These are phyloP conservation scores for Fusarium compactum DNA, from an alignment of 2,329 filamentous ascomycete genomes.

Conservation along the genomic window DNA sequence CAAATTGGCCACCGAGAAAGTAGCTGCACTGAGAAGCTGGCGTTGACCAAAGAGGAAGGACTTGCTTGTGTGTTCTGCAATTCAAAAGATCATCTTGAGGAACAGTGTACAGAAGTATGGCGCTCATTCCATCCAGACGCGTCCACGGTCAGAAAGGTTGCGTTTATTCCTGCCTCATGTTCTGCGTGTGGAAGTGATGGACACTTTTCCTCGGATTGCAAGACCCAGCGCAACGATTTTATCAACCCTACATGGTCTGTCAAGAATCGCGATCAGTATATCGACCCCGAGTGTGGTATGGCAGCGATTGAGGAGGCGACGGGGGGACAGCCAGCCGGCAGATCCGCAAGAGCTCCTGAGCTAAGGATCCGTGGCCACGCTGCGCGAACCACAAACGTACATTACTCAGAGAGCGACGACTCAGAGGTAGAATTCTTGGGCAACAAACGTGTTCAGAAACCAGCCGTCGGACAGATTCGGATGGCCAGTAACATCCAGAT, in stretches of 20 bases:
- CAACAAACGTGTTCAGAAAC: constrained; percentile 50
- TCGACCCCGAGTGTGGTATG: constrained; percentile 59
- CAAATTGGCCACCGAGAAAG: constrained; percentile 69
- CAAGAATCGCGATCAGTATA: constrained; percentile 61
- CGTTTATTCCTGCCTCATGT: constrained; percentile 64
- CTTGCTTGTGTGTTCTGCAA: constrained; percentile 72
- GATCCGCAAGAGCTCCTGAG: constrained; percentile 43
- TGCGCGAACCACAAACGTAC: constrained; percentile 54
- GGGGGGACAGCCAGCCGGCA: constrained; percentile 41
- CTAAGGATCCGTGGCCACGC: constrained; percentile 53
- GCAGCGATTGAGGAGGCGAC: constrained; percentile 54
- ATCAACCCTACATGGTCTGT: constrained; percentile 65
- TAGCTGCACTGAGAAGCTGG: constrained; percentile 68
- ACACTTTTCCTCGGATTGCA: constrained; percentile 71
- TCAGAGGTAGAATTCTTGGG: constrained; percentile 60
- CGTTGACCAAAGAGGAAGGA: constrained; percentile 63
- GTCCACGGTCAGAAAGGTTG: constrained; percentile 60
- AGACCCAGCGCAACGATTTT: constrained; percentile 36
- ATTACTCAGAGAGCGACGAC: constrained; percentile 62
- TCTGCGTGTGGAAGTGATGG: constrained; percentile 65
- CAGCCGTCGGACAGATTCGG: constrained; percentile 53
- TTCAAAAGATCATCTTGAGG: constrained; percentile 67
- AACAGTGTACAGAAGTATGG: constrained; percentile 71
- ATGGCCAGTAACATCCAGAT: constrained; percentile 58
- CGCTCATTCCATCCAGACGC: constrained; percentile 62